Conservation (phyloP, 2,329 filamentous ascomycete species). For the Ambrosiella cleistominuta region DNA sequence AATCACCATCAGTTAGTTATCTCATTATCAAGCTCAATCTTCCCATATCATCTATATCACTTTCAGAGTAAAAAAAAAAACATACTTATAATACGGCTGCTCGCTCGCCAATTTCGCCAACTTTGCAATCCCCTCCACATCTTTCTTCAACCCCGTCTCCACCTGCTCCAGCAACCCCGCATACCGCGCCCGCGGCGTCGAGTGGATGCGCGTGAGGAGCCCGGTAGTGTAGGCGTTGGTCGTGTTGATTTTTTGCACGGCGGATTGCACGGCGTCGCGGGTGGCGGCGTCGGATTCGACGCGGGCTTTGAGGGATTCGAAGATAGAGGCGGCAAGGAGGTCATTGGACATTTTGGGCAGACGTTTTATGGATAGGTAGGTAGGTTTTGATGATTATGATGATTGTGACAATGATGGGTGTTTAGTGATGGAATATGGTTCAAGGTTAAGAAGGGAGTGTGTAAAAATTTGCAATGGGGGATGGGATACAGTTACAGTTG, state of each 20-base stretch:
- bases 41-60: neutral
- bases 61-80: neutral
- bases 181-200: slow-evolving; percentile 51
- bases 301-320: slow-evolving; percentile 9
- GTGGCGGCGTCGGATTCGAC: slow-evolving; percentile 3
- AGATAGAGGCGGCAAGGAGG: slow-evolving; percentile 8
- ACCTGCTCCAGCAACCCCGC: slow-evolving; percentile 46
- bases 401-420: neutral
- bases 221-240: slow-evolving; percentile 8
- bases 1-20: neutral
- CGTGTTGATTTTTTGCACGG: slow-evolving; percentile 7
- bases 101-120: slow-evolving; percentile 59
- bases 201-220: slow-evolving; percentile 44
- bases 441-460: too few species aligned
- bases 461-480: too few species aligned
- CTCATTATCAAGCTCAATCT: neutral
- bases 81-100: slow-evolving; percentile 89
- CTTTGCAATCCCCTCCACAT: slow-evolving; percentile 52
- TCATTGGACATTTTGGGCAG: neutral
- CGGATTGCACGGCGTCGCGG: slow-evolving; percentile 3
- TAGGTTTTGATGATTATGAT: neutral
- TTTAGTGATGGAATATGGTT: too few species aligned
- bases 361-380: neutral
- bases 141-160: slow-evolving; percentile 51
- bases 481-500: too few species aligned